A percentile compares a stretch with the other conserved stretches of the same genome.
phyloP scores from a whole-genome alignment of 2,329 filamentous ascomycete species.

The Fusarium sacchari region DNA sequence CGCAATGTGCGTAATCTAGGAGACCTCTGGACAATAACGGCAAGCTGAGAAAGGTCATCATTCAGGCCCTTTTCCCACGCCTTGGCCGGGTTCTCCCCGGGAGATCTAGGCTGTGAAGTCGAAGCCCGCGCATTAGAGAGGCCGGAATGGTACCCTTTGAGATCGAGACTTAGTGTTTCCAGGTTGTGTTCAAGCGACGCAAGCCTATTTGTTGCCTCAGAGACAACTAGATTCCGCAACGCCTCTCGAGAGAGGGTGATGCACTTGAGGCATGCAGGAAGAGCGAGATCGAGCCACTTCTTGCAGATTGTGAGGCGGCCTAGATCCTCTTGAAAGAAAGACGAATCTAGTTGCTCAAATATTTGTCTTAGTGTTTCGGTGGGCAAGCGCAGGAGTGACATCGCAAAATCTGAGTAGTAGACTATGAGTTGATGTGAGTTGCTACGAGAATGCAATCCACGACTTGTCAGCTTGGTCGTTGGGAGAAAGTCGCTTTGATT shows the following conservation, averaged over 20 bases:
- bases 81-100: no score
- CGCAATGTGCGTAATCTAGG: neutral
- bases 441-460: neutral
- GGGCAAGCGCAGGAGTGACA: constrained; percentile 31
- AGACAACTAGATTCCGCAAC: neutral
- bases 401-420: neutral
- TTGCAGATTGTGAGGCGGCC: constrained; percentile 33
- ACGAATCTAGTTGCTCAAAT: constrained; percentile 24
- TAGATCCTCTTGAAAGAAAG: constrained; percentile 30
- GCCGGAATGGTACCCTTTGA: neutral
- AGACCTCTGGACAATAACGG: neutral
- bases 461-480: no score
- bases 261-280: neutral
- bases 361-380: constrained; percentile 30
- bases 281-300: constrained; percentile 34
- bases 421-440: neutral
- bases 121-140: neutral
- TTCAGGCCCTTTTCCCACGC: neutral
- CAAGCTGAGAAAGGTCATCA: neutral
- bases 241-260: neutral
- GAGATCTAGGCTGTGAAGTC: no score
- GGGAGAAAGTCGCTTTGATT: no score
- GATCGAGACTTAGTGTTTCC: neutral
- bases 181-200: neutral
- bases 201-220: neutral